phyloP scores from a whole-genome alignment of 2,329 filamentous ascomycete genomes.

The Epichloe sp. region DNA sequence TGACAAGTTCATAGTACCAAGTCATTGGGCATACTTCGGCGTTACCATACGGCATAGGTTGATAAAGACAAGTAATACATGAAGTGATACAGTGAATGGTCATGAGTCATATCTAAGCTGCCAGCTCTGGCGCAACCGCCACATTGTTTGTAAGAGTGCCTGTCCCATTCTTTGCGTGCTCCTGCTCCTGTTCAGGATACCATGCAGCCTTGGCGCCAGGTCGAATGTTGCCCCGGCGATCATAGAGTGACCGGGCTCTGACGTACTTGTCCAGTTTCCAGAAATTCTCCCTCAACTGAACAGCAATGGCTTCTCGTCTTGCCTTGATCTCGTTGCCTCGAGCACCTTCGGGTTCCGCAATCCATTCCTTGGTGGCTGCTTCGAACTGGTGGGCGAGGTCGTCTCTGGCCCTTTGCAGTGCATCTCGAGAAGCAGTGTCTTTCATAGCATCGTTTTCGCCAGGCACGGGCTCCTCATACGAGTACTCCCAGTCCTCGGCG shows the following conservation, averaged over 20 bases:
- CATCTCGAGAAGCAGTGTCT: conserved; percentile 27
- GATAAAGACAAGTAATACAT: too few species aligned
- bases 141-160: neutral
- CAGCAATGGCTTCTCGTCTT: conserved; percentile 34
- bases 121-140: neutral
- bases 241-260: conserved; percentile 48
- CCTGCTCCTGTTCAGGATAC: neutral
- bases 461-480: conserved; percentile 45
- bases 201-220: conserved; percentile 2
- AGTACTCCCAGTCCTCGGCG: conserved; percentile 51
- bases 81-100: too few species aligned
- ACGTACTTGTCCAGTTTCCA: conserved; percentile 60
- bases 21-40: too few species aligned
- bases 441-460: conserved; percentile 47
- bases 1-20: too few species aligned
- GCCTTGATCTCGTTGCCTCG: conserved; percentile 9
- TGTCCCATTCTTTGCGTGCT: neutral
- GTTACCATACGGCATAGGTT: too few species aligned
- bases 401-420: conserved; percentile 36
- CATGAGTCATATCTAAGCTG: neutral
- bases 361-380: conserved; percentile 45
- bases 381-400: conserved; percentile 45
- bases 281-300: conserved; percentile 45
- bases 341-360: conserved; percentile 21
- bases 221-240: conserved; percentile 26